phyloP scores from a whole-genome alignment of 2,329 filamentous ascomycete genomes.

The Phialophora macrospora region DNA sequence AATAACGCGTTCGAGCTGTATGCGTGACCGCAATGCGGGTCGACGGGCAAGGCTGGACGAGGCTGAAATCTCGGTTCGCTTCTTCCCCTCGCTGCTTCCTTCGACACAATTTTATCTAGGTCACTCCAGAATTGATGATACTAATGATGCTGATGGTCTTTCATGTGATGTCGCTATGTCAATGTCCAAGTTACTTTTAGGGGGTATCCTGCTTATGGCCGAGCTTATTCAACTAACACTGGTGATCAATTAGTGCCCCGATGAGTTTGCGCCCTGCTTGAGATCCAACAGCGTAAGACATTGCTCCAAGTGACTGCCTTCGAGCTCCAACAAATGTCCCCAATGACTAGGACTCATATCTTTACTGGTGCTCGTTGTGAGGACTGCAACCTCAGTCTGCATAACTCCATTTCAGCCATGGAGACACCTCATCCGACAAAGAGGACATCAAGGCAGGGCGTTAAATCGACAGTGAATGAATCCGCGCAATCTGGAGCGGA shows the following conservation, averaged over 20 bases:
- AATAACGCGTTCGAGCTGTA: slow-evolving; percentile 6
- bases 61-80: background rate
- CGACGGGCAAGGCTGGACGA: background rate
- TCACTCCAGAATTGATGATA: background rate
- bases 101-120: background rate
- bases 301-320: background rate
- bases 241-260: background rate
- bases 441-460: background rate
- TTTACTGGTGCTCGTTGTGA: background rate
- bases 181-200: slow-evolving; percentile 12
- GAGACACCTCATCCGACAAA: background rate
- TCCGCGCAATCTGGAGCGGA: background rate
- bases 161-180: slow-evolving; percentile 5
- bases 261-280: background rate
- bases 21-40: background rate
- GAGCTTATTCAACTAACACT: background rate
- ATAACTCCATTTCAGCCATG: background rate
- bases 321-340: background rate
- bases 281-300: background rate
- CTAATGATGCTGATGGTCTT: background rate
- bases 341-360: background rate
- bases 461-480: background rate
- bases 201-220: slow-evolving; percentile 12
- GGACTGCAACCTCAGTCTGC: background rate
- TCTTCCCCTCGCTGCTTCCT: background rate